Base-by-base conservation (phyloP, 2,329 filamentous ascomycete species). In the Xylaria sp. region DNA sequence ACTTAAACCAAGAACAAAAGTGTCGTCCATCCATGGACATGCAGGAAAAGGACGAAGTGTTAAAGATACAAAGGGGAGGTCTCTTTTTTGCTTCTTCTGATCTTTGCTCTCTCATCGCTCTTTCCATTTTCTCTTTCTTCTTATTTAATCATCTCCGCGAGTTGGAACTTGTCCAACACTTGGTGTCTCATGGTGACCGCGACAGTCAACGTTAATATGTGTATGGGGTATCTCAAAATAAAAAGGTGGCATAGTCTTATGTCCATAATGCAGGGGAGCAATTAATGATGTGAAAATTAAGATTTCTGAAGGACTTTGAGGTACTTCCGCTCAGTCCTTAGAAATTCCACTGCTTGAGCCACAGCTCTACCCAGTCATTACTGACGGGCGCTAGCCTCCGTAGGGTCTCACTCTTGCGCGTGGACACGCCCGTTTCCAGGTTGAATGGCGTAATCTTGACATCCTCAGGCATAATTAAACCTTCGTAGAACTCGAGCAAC, bases 401-500 rank as follows among this genome's bases (percentile, higher is more conserved):
- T 39, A 74, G 10, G 13, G 72, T 74, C 64, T 68, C 48, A 37
- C 73, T 74, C 59, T 69, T 70, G 55, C 64, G 64, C 3, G 23
- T 25, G 12, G 70, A 68, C 25, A 66, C 28, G 3, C 63, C 68
- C 0, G 73, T 74, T 60, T 73, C 73, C 20, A 74, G 71, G 66
- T 73, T 73, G 66, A 74, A 74, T 25, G 73, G 70, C 0, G 70
- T 70, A 59, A 69, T 65, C 44, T 70, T 73, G 13, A 62, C 46
- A 25, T 67, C 71, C 51, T 67, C 68, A 13, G 68, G 67, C 59
- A 65, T 55, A 48, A 71, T 59, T 58, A 74, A 68, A 1, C 60
- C 25, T 63, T 72, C 71, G 68, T 74, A 74, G 63, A 74, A 74
- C n/a, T 73, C 72, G 23, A 73, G 72, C 1, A 74, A 65, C 63